Percentiles rank a stretch among this genome's conserved stretches.
These are phyloP conservation scores for Verbascum thapsus DNA, from an alignment of 257 asterid species.

Conservation along the genomic window DNA sequence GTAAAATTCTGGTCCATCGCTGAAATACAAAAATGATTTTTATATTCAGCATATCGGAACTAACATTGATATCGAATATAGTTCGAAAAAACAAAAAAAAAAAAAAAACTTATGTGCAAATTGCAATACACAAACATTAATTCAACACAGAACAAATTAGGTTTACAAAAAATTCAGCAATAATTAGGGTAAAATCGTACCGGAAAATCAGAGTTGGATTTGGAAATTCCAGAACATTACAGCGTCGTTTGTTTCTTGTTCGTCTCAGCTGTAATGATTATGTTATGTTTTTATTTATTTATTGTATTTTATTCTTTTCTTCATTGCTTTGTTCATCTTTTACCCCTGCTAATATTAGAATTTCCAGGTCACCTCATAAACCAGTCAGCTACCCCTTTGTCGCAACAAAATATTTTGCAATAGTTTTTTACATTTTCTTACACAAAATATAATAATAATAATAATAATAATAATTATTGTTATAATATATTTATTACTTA, in stretches of 20 bases:
- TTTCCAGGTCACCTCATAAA: background rate
- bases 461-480: too few species aligned
- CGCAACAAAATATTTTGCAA: too few species aligned
- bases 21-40: conserved; percentile 27
- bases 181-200: conserved; percentile 22
- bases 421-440: too few species aligned
- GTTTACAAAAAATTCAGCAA: background rate
- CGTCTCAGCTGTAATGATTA: conserved; percentile 12
- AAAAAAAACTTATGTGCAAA: too few species aligned
- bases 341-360: background rate
- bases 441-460: too few species aligned
- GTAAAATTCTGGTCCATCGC: conserved; percentile 62
- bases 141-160: too few species aligned
- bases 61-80: conserved; percentile 2
- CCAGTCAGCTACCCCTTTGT: background rate
- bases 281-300: background rate
- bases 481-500: too few species aligned
- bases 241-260: conserved; percentile 20
- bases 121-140: conserved; percentile 4
- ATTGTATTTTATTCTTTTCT: background rate
- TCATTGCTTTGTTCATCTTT: conserved; percentile 10
- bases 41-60: conserved; percentile 16
- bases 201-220: conserved; percentile 25
- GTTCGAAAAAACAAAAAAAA: background rate
- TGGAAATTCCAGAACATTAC: conserved; percentile 30